Evolutionary conservation across 768 basidiomycete genomes (phyloP).

Genomic region (Boletus fagicola): DNA sequence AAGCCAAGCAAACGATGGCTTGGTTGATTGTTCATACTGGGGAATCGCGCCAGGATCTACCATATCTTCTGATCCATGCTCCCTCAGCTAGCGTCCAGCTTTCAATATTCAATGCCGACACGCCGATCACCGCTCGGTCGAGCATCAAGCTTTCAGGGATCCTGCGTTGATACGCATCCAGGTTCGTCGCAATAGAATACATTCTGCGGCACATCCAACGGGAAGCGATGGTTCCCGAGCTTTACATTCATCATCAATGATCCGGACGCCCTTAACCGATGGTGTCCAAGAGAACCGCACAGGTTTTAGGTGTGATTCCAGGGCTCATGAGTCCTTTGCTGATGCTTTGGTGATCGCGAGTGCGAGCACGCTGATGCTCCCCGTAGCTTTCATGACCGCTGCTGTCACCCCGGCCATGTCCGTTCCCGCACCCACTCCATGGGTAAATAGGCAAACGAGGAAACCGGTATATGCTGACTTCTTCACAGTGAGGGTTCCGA

Average conservation of each 20-base stretch:
- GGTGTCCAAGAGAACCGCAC: neutral
- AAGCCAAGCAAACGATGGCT: too few relatives aligned
- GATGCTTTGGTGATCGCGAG: neutral
- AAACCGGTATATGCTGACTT: neutral
- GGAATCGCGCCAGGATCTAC: too few relatives aligned
- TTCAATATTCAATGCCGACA: too few relatives aligned
- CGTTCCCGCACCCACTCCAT: constrained; percentile 1
- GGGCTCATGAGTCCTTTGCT: neutral
- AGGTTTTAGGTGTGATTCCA: neutral
- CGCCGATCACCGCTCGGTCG: too few relatives aligned
- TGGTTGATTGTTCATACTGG: too few relatives aligned
- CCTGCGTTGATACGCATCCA: neutral
- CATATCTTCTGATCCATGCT: too few relatives aligned
- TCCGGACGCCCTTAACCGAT: too few relatives aligned
- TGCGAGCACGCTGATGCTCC: neutral
- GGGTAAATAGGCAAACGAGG: neutral
- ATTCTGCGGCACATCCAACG: neutral
- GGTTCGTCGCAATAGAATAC: neutral
- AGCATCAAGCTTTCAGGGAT: too few relatives aligned
- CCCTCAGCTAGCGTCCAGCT: too few relatives aligned
- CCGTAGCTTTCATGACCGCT: constrained; percentile 3
- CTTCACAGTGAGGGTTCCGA: neutral
- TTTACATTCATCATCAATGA: neutral
- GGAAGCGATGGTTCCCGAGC: neutral
- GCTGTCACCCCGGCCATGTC: neutral